Evolutionary conservation across 1,284 basidiomycete species (phyloP).

Genomic region (Hypsizygus ulmarius): DNA sequence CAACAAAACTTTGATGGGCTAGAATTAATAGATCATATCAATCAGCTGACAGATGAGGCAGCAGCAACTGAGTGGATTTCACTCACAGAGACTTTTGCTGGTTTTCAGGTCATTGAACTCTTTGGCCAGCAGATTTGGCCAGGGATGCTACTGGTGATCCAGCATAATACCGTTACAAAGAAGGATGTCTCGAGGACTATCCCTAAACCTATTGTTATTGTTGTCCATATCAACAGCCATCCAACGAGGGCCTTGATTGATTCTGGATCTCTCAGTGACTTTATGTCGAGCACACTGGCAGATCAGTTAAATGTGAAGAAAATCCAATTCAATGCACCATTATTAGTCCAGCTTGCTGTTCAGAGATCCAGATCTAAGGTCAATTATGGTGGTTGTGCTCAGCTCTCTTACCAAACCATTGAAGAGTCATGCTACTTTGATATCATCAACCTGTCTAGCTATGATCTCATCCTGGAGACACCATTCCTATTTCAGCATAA

Average conservation of each 20-base stretch:
- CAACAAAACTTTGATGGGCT: too few relatives aligned
- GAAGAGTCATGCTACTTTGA: conserved; percentile 26
- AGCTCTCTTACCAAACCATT: conserved; percentile 31
- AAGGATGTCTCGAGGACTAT: too few relatives aligned
- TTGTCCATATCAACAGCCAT: conserved; percentile 30
- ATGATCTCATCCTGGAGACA: conserved; percentile 33
- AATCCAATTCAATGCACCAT: conserved; percentile 18
- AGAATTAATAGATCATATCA: too few relatives aligned
- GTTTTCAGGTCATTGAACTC: too few relatives aligned
- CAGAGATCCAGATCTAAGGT: conserved; percentile 29
- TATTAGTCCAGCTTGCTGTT: conserved; percentile 29
- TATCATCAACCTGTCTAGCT: conserved; percentile 28
- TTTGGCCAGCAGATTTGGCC: too few relatives aligned
- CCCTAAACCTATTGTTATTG: conserved; percentile 29
- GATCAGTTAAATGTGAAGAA: conserved; percentile 29
- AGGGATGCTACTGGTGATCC: too few relatives aligned
- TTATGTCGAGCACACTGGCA: conserved; percentile 34
- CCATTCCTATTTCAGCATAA: conserved; percentile 31
- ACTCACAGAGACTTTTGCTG: too few relatives aligned
- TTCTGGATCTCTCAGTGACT: conserved; percentile 31
- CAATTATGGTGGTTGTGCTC: conserved; percentile 20
- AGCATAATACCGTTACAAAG: too few relatives aligned
- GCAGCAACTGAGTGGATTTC: too few relatives aligned
- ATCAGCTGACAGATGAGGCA: too few relatives aligned
- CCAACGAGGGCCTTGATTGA: conserved; percentile 20